Evolutionary conservation across 352 stramenopile genomes (phyloP).

Genomic region (Globisporangium mamillatum): DNA sequence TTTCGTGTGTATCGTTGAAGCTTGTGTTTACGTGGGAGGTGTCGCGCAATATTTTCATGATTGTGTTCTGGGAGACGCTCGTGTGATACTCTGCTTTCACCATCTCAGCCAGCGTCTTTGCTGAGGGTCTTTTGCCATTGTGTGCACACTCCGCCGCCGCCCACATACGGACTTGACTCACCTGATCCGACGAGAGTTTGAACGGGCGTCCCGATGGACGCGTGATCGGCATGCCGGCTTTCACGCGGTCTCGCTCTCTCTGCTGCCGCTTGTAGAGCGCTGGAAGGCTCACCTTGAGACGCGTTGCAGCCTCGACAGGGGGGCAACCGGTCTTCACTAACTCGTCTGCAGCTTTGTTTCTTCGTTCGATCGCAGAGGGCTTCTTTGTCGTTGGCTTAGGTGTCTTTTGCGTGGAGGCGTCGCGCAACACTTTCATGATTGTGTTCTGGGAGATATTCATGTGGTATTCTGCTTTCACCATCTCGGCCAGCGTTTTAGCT

Average conservation of each 20-base stretch:
- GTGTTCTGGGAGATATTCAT: not conserved
- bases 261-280: not conserved
- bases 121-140: not conserved
- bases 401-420: not conserved
- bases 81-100: not conserved
- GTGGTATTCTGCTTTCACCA: not conserved
- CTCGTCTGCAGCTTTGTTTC: not conserved
- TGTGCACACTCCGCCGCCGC: not conserved
- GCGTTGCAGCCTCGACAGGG: not conserved
- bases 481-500: not conserved
- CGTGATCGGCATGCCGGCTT: not conserved
- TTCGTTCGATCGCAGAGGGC: too few relatives aligned
- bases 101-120: not conserved
- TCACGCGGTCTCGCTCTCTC: not conserved
- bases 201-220: not conserved
- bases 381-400: too few relatives aligned
- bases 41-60: not conserved
- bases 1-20: not conserved
- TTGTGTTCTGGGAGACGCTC: not conserved
- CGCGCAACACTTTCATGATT: not conserved
- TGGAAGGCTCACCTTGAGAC: not conserved
- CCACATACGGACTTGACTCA: not conserved
- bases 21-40: not conserved
- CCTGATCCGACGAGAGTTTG: not conserved
- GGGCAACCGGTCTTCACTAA: not conserved